phyloP scores from a whole-genome alignment of 1,284 basidiomycete genomes.

The Spongiforma sp. region DNA sequence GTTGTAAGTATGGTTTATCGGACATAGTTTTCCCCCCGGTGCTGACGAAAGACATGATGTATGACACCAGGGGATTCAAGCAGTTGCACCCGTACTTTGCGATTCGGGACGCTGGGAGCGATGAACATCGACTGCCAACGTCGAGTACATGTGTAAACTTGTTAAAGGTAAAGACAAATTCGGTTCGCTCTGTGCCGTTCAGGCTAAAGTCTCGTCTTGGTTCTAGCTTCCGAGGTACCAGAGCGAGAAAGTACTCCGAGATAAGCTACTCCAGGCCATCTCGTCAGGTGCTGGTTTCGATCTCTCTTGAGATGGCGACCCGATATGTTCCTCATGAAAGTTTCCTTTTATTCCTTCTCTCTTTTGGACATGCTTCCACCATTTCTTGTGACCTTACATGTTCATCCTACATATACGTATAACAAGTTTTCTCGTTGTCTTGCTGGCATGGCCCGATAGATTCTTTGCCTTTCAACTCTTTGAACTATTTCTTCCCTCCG shows the following conservation, averaged over 20 bases:
- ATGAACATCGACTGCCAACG: conserved; percentile 80
- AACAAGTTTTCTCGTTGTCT: conserved; percentile 7
- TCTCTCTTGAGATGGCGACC: conserved; percentile 59
- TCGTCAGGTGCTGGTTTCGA: conserved; percentile 89
- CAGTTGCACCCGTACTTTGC: conserved; percentile 87
- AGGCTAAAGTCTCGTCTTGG: background rate
- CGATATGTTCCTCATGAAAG: no score
- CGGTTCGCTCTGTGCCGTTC: background rate
- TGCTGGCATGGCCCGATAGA: conserved; percentile 6
- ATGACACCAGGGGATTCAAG: conserved; percentile 77
- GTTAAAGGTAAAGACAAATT: conserved; percentile 61
- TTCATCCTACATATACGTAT: conserved; percentile 6
- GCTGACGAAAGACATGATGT: no score
- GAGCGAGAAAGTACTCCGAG: conserved; percentile 64
- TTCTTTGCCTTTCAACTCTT: background rate
- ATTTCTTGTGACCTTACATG: background rate
- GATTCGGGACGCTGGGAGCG: conserved; percentile 78
- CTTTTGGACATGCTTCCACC: background rate
- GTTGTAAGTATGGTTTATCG: conserved; percentile 62
- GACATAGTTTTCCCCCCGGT: no score
- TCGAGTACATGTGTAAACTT: conserved; percentile 90
- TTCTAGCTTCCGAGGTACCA: conserved; percentile 70
- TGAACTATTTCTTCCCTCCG: conserved; percentile 27
- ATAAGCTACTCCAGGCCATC: conserved; percentile 88
- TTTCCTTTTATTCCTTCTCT: no score